Base-by-base conservation (phyloP, 2,329 filamentous ascomycete species). In the Beauveria pseudobassiana region DNA sequence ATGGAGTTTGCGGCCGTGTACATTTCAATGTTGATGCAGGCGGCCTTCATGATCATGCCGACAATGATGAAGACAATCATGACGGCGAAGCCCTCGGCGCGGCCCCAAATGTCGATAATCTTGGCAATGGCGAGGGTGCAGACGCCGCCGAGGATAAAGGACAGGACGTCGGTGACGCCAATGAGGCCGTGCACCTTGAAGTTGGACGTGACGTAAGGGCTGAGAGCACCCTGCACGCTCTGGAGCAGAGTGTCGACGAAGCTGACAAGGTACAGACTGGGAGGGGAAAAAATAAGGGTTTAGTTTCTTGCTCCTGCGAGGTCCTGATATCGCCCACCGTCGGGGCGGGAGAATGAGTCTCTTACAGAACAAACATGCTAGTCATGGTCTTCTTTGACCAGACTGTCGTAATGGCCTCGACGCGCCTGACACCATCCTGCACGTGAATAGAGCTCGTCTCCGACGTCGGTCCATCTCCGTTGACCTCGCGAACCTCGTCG, bases 111-210 rank as follows among this genome's bases (percentile, higher is more conserved):
- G 63, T 82, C 78, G 45, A 80, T 76, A 45, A 80, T 68, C 66
- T 81, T 82, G 62, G 78, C 78, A 61, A 81, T 73, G 14, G 73
- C 72, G 7, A 77, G 73, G 43, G 72, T 71, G 58, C 72, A 72
- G 20, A 75, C 72, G 48, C 73, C 75, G 50, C 72, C 71, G 14
- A 79, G 69, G 49, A 77, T 71, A 55, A 71, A 71, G 59, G 87
- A 83, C 16, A 89, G 80, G 28, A 89, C 85, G 56, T 82, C 76
- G 49, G 88, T 82, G 0, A 85, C 87, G 3, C 85, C 83, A n/a
- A 89, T 78, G 40, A 90, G 77, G 14, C 86, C 87, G 69, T 89
- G 87, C 54, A 80, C 78, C 45, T 77, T 76, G 68, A 89, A 90
- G 3, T 81, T 78, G 63, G 85, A 88, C 1, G 87, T 89, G 34